Evolutionary conservation across 2,329 filamentous ascomycete species (phyloP).

Genomic region (Fusarium stilboides): DNA sequence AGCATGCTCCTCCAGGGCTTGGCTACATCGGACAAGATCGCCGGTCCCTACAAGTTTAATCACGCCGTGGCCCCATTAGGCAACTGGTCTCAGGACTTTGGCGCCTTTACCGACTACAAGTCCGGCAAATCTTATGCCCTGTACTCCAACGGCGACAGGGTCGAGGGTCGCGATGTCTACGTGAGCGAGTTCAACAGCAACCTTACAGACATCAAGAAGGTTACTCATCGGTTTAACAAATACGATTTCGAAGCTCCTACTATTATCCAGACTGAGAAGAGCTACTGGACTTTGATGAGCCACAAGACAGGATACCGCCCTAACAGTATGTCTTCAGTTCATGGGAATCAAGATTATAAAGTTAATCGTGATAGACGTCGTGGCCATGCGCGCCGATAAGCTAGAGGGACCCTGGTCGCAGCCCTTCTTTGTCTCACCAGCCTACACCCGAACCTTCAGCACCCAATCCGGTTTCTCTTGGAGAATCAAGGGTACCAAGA

Average conservation of each 20-base stretch:
- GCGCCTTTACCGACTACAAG: slow-evolving; percentile 73
- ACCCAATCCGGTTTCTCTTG: slow-evolving; percentile 67
- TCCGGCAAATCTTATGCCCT: slow-evolving; percentile 69
- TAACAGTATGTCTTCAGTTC: slow-evolving; percentile 57
- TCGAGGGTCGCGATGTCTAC: slow-evolving; percentile 70
- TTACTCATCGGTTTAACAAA: slow-evolving; percentile 70
- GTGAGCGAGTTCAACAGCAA: slow-evolving; percentile 68
- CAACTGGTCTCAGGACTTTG: slow-evolving; percentile 76
- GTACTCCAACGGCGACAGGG: slow-evolving; percentile 72
- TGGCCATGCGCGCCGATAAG: slow-evolving; percentile 67
- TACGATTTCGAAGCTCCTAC: slow-evolving; percentile 73
- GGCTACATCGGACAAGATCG: slow-evolving; percentile 66
- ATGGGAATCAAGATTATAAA: rapidly evolving
- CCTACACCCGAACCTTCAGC: slow-evolving; percentile 67
- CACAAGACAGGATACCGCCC: slow-evolving; percentile 76
- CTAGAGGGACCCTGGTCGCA: slow-evolving; percentile 67
- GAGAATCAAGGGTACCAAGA: slow-evolving; percentile 61
- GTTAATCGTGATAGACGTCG: slow-evolving; percentile 57
- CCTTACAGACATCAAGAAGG: slow-evolving; percentile 65
- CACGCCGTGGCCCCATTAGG: slow-evolving; percentile 69
- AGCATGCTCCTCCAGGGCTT: slow-evolving; percentile 70
- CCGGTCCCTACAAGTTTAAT: slow-evolving; percentile 69
- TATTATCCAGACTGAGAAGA: slow-evolving; percentile 72
- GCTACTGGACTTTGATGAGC: slow-evolving; percentile 73
- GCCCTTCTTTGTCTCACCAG: slow-evolving; percentile 63